phyloP scores from a whole-genome alignment of 352 stramenopile genomes.

The Halophytophthora batemanensis region DNA sequence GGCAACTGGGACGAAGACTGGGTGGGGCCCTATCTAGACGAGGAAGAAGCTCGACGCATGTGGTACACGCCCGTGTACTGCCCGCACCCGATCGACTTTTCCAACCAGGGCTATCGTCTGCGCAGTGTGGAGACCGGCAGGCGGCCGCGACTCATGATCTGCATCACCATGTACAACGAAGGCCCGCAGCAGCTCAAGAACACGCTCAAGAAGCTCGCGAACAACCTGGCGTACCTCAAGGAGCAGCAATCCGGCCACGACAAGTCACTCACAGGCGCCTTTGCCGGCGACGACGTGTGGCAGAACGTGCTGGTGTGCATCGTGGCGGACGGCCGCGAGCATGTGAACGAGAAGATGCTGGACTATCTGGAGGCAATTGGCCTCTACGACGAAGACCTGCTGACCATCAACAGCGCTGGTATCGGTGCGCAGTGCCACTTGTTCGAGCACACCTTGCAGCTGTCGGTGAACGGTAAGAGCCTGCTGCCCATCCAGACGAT shows the following conservation, averaged over 20 bases:
- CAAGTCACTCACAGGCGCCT: too few species aligned
- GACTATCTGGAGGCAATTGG: conserved; percentile 36
- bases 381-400: conserved; percentile 52
- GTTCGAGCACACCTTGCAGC: conserved; percentile 44
- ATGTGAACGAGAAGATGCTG: conserved; percentile 34
- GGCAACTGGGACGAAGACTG: conserved; percentile 75
- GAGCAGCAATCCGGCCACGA: too few species aligned
- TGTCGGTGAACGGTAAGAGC: too few species aligned
- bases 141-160: conserved; percentile 46
- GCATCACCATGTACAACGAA: conserved; percentile 57
- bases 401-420: conserved; percentile 40
- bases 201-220: conserved; percentile 38
- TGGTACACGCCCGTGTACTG: conserved; percentile 46
- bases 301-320: conserved; percentile 35
- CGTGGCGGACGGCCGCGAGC: conserved; percentile 44
- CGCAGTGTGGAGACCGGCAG: conserved; percentile 29
- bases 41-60: conserved; percentile 67
- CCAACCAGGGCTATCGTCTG: conserved; percentile 36
- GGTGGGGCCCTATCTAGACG: conserved; percentile 62
- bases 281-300: conserved; percentile 38
- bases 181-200: conserved; percentile 34
- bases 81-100: conserved; percentile 42
- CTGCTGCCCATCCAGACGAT: conserved; percentile 52
- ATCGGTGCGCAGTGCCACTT: conserved; percentile 45
- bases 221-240: conserved; percentile 38